These are phyloP conservation scores for Phaeosphaeriaceae sp. DNA, from an alignment of 2,329 filamentous ascomycete genomes.

Conservation along the genomic window DNA sequence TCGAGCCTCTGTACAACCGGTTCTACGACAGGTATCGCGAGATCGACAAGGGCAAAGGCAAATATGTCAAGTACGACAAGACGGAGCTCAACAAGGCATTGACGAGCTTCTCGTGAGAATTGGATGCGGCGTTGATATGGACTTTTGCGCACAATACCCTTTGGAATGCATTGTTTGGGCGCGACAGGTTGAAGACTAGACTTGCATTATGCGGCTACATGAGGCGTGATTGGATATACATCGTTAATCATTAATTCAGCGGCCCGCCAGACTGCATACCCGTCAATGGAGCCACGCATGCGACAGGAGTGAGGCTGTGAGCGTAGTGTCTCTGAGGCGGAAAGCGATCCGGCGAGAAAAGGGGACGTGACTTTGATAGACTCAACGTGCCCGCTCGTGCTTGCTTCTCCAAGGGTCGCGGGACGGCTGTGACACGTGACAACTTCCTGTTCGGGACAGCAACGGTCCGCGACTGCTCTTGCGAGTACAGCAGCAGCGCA, in stretches of 20 bases:
- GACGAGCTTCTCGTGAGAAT: conserved; percentile 51
- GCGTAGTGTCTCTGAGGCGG: not conserved
- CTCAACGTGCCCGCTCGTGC: conserved; percentile 3
- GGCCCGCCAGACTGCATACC: conserved; percentile 9
- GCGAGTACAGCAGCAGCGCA: conserved; percentile 18
- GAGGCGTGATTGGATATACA: conserved; percentile 28
- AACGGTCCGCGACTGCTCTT: conserved; percentile 31
- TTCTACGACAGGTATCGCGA: conserved; percentile 99
- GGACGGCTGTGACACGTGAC: conserved; percentile 35
- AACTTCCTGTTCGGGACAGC: conserved; percentile 24
- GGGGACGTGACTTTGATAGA: not conserved
- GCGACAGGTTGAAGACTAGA: conserved; percentile 16
- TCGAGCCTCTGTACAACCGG: conserved; percentile 91
- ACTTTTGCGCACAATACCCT: conserved; percentile 44
- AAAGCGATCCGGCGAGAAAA: too few species aligned
- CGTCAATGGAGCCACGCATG: conserved; percentile 20
- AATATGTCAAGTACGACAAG: conserved; percentile 93
- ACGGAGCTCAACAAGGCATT: conserved; percentile 71
- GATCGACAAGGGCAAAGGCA: conserved; percentile 95
- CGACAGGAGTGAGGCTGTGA: not conserved
- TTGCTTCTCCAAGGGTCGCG: not conserved
- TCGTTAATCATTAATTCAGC: conserved; percentile 4
- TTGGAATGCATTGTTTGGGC: conserved; percentile 31
- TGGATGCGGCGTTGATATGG: conserved; percentile 27
- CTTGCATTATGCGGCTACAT: conserved; percentile 13